phyloP scores from a whole-genome alignment of 345 rosid genomes.

The Citrus hindsii region DNA sequence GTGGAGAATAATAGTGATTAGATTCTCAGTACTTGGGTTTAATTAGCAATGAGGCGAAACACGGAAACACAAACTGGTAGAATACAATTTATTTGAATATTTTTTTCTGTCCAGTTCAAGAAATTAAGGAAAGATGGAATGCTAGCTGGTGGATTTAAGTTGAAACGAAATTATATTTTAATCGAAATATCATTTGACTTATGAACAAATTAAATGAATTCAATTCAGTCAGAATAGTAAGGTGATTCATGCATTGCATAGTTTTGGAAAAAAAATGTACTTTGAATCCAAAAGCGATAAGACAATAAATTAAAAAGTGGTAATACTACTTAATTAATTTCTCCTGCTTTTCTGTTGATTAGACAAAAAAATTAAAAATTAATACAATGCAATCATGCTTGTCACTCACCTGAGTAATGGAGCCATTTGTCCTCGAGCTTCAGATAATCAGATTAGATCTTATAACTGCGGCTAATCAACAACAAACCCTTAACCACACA shows the following conservation, averaged over 20 bases:
- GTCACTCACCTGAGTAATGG: constrained; percentile 2
- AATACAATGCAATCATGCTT: background rate
- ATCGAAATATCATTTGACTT: background rate
- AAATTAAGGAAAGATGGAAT: background rate
- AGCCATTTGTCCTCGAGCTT: background rate
- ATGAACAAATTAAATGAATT: background rate
- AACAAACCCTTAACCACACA: background rate
- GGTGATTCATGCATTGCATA: constrained; percentile 10
- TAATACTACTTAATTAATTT: background rate
- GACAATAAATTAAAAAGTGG: constrained; percentile 7
- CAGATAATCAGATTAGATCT: background rate
- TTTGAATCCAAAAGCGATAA: background rate
- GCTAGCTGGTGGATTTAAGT: background rate
- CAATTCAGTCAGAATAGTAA: background rate
- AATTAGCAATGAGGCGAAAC: too few relatives aligned
- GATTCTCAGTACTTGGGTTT: background rate
- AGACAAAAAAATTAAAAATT: background rate
- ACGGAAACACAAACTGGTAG: background rate
- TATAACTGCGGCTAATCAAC: background rate
- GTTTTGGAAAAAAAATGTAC: background rate
- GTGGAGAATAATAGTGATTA: background rate
- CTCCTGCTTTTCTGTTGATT: background rate
- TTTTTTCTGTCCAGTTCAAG: background rate
- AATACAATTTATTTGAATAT: background rate
- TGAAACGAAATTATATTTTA: background rate